Conservation (phyloP, 202 grass and related monocot species). For the Miscanthus sacchariflorus region DNA sequence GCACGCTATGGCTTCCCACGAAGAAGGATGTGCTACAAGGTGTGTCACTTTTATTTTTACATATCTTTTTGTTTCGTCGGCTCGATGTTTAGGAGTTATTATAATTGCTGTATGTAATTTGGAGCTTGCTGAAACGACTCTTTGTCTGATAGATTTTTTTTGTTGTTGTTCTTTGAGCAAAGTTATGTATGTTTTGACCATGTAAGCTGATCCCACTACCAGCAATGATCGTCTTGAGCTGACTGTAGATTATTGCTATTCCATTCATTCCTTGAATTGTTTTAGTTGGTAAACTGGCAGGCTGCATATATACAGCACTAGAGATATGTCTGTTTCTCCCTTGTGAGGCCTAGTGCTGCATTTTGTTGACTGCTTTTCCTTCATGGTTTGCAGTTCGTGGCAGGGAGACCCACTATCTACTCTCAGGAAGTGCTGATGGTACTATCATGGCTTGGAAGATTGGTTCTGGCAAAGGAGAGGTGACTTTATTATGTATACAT, state of each 20-base stretch:
- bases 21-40: conserved; percentile 87
- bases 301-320: background rate
- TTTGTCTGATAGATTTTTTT: background rate
- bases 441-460: conserved; percentile 81
- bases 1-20: conserved; percentile 85
- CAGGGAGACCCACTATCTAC: conserved; percentile 63
- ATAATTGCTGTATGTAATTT: background rate
- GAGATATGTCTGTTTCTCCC: background rate
- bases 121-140: background rate
- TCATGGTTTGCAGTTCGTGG: conserved; percentile 55
- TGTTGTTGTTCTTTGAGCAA: background rate
- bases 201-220: background rate
- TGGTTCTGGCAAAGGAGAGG: conserved; percentile 72
- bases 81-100: background rate
- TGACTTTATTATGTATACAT: conserved; percentile 29
- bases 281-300: background rate
- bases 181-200: background rate
- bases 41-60: conserved; percentile 33
- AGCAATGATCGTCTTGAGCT: background rate
- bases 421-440: conserved; percentile 90
- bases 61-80: background rate
- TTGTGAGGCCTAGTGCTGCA: background rate
- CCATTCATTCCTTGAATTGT: background rate
- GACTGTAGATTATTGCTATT: background rate
- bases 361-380: conserved; percentile 8